A percentile compares a stretch with the other conserved stretches of the same genome.
Evolutionary conservation across 768 basidiomycete genomes (phyloP).

Genomic region (Fomitopsis pulvina): DNA sequence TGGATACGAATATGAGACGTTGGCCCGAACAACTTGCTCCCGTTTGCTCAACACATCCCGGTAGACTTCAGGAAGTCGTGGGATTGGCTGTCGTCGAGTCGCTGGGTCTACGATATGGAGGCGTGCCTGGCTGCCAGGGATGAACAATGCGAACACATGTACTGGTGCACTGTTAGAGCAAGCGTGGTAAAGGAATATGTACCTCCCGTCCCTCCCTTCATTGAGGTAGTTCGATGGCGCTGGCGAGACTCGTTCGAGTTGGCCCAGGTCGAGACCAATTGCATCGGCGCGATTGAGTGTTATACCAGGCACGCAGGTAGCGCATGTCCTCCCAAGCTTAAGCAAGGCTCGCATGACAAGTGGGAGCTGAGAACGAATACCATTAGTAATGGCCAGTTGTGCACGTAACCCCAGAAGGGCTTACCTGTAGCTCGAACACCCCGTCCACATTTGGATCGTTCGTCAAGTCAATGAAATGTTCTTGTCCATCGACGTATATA

Average conservation of each 20-base stretch:
- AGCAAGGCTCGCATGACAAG: constrained; percentile 76
- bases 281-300: constrained; percentile 81
- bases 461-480: constrained; percentile 87
- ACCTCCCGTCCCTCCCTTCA: constrained; percentile 61
- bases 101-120: constrained; percentile 91
- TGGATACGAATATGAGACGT: constrained; percentile 58
- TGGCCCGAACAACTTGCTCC: constrained; percentile 31
- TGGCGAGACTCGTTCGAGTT: constrained; percentile 61
- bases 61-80: constrained; percentile 73
- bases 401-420: constrained; percentile 9
- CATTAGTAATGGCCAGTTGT: no score
- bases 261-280: constrained; percentile 73
- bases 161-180: constrained; percentile 64
- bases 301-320: constrained; percentile 52
- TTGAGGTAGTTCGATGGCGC: constrained; percentile 70
- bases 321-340: constrained; percentile 79
- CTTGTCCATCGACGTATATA: constrained; percentile 74
- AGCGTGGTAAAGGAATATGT: constrained; percentile 86
- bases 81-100: constrained; percentile 75
- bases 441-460: constrained; percentile 95
- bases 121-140: constrained; percentile 61
- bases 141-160: constrained; percentile 86
- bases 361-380: constrained; percentile 53
- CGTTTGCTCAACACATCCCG: constrained; percentile 51
- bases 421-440: constrained; percentile 88